Percentiles rank a stretch among this genome's conserved stretches.
Conservation (phyloP, 2,329 filamentous ascomycete species). For the Didymella exigua region DNA sequence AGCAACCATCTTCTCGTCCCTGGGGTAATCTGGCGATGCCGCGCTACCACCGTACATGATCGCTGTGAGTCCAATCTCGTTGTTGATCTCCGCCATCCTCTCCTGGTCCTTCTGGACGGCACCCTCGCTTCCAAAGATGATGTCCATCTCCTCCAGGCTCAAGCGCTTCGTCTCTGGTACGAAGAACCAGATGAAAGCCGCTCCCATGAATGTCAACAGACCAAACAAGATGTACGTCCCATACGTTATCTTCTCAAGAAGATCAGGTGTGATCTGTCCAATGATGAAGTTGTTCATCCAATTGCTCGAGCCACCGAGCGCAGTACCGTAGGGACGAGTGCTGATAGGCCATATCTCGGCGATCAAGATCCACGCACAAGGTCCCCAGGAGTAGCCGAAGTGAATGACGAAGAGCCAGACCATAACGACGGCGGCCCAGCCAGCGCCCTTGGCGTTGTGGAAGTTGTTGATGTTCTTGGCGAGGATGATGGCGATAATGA, state of each 20-base stretch:
- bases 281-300: slow-evolving; percentile 65
- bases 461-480: slow-evolving; percentile 67
- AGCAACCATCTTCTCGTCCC: slow-evolving; percentile 15
- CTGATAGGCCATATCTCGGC: slow-evolving; percentile 76
- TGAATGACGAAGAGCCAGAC: slow-evolving; percentile 77
- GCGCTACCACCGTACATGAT: slow-evolving; percentile 18
- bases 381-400: slow-evolving; percentile 78
- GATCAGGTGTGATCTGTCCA: slow-evolving; percentile 71
- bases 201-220: slow-evolving; percentile 66
- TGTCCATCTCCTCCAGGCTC: slow-evolving; percentile 64
- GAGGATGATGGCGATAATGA: slow-evolving; percentile 73
- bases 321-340: slow-evolving; percentile 70
- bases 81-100: slow-evolving; percentile 73
- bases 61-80: slow-evolving; percentile 67
- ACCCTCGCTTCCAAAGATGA: slow-evolving; percentile 70
- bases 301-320: slow-evolving; percentile 63
- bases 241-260: slow-evolving; percentile 68
- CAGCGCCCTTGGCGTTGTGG: slow-evolving; percentile 62
- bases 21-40: not conserved
- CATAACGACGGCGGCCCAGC: slow-evolving; percentile 72
- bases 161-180: slow-evolving; percentile 62
- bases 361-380: slow-evolving; percentile 75
- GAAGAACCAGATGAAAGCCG: slow-evolving; percentile 58
- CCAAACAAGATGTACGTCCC: slow-evolving; percentile 77
- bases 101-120: slow-evolving; percentile 69